Evolutionary conservation across 1,284 basidiomycete species (phyloP).

Genomic region (Blastosporella zonata): DNA sequence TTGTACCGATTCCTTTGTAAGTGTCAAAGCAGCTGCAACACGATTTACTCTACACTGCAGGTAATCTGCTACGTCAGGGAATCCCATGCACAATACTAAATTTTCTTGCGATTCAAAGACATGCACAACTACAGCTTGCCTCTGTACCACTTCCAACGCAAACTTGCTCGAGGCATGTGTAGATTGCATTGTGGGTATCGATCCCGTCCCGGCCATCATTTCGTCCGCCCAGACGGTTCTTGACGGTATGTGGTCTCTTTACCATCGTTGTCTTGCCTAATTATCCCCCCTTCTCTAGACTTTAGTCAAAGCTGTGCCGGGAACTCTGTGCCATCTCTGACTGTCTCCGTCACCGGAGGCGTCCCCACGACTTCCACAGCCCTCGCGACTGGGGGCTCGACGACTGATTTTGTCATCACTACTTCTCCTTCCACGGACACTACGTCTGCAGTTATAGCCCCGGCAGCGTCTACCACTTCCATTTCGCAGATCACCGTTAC

Average conservation of each 20-base stretch:
- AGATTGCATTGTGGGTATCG: conserved; percentile 18
- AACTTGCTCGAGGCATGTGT: conserved; percentile 20
- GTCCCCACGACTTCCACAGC: too few species aligned
- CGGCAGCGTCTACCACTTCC: too few species aligned
- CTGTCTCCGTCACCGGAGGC: background rate
- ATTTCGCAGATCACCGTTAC: too few species aligned
- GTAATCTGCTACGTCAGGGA: background rate
- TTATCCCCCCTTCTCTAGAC: background rate
- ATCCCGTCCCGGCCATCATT: conserved; percentile 10
- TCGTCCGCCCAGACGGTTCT: conserved; percentile 15
- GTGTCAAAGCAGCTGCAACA: conserved; percentile 10
- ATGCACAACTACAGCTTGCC: conserved; percentile 17
- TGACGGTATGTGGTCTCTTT: conserved; percentile 15
- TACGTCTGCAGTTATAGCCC: too few species aligned
- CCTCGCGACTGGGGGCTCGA: too few species aligned
- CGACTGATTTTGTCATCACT: too few species aligned
- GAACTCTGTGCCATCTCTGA: background rate
- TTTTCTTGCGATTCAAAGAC: conserved; percentile 1
- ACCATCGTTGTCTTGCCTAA: background rate
- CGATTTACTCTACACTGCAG: background rate
- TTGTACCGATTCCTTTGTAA: background rate
- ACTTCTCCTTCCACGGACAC: too few species aligned
- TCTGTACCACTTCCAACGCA: conserved; percentile 21
- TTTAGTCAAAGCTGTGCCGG: background rate
- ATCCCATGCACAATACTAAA: background rate